phyloP scores from a whole-genome alignment of 106 monocot species.

The Dendrobium catenatum region DNA sequence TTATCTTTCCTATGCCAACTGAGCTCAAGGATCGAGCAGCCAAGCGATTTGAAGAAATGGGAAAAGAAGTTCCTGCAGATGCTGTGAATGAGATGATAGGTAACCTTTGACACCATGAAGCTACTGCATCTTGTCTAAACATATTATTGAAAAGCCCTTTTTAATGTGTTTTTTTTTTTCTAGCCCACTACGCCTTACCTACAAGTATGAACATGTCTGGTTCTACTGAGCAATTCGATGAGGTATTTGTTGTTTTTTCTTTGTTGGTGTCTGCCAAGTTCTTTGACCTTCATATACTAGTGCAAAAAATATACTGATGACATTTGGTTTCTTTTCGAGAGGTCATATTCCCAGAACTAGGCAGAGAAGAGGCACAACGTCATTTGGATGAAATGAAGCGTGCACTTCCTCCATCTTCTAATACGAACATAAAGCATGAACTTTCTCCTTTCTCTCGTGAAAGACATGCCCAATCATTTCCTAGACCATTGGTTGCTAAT shows the following conservation, averaged over 20 bases:
- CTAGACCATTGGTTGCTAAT: slow-evolving; percentile 8
- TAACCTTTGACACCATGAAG: slow-evolving; percentile 9
- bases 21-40: slow-evolving; percentile 47
- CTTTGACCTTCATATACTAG: background rate
- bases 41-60: slow-evolving; percentile 62
- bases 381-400: slow-evolving; percentile 56
- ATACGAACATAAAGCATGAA: slow-evolving; percentile 13
- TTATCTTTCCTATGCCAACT: slow-evolving; percentile 49
- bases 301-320: background rate
- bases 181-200: slow-evolving; percentile 63
- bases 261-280: background rate
- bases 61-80: slow-evolving; percentile 77
- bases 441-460: slow-evolving; percentile 27
- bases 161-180: background rate
- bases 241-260: slow-evolving; percentile 27
- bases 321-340: slow-evolving; percentile 16
- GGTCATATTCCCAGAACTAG: slow-evolving; percentile 61
- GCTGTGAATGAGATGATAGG: slow-evolving; percentile 80
- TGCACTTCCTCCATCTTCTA: slow-evolving; percentile 12
- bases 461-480: slow-evolving; percentile 23
- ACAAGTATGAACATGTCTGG: slow-evolving; percentile 34
- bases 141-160: background rate
- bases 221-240: slow-evolving; percentile 54
- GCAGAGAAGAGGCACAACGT: slow-evolving; percentile 40
- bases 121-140: background rate